Evolutionary conservation across 2,329 filamentous ascomycete genomes (phyloP).

Genomic region (Madurella fahalii): DNA sequence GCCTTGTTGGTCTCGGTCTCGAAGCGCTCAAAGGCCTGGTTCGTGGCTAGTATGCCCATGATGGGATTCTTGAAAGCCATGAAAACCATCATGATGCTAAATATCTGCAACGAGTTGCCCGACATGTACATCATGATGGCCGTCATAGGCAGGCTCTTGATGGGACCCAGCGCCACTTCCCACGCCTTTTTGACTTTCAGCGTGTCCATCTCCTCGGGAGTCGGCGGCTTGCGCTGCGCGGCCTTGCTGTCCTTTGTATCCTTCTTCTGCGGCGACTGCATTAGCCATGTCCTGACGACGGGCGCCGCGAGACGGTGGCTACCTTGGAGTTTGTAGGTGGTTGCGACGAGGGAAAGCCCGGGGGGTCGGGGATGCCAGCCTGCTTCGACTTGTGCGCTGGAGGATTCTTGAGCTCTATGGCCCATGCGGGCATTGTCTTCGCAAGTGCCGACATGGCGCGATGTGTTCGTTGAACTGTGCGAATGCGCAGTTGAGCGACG

Average conservation of each 20-base stretch:
- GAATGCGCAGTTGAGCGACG: background rate
- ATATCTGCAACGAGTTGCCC: constrained; percentile 95
- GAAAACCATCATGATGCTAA: constrained; percentile 99
- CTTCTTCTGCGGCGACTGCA: constrained; percentile 41
- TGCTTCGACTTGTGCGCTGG: constrained; percentile 64
- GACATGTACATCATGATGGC: constrained; percentile 99
- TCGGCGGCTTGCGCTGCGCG: constrained; percentile 61
- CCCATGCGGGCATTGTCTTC: constrained; percentile 65
- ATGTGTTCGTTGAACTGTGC: background rate
- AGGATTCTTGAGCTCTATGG: constrained; percentile 69
- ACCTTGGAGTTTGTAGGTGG: constrained; percentile 54
- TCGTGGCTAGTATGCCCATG: constrained; percentile 75
- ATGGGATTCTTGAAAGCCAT: constrained; percentile 98
- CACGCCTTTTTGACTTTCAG: constrained; percentile 98
- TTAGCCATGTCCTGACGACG: constrained; percentile 10
- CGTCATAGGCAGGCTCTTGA: constrained; percentile 96
- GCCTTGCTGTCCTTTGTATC: constrained; percentile 46
- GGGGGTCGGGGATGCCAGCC: constrained; percentile 72
- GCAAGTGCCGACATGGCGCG: constrained; percentile 26
- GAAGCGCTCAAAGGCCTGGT: constrained; percentile 85
- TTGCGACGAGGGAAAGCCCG: constrained; percentile 67
- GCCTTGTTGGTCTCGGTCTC: constrained; percentile 73
- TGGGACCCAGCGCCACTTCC: constrained; percentile 90
- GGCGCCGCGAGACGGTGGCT: constrained; percentile 11
- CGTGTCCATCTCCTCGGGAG: constrained; percentile 83